Percentiles rank a stretch among this genome's conserved stretches.
phyloP scores from a whole-genome alignment of 2,329 filamentous ascomycete genomes.

The Sordariomycetes sp. region DNA sequence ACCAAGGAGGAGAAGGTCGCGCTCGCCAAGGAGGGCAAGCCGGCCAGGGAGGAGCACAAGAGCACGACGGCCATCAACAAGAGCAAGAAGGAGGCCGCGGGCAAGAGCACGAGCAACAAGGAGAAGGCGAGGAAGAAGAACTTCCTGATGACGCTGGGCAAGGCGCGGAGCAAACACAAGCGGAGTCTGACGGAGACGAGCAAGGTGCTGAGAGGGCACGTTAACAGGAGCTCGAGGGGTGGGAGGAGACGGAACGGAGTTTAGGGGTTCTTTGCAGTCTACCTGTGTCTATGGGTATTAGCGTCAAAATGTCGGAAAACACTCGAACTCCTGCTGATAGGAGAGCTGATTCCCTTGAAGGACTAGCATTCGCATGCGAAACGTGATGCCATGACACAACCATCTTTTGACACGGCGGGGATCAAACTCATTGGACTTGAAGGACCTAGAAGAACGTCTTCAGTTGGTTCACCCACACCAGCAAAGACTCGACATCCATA shows the following conservation, averaged over 20 bases:
- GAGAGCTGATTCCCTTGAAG: no score
- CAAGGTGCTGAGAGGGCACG: slow-evolving; percentile 71
- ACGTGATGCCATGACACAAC: no score
- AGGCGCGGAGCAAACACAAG: slow-evolving; percentile 94
- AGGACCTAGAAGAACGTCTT: no score
- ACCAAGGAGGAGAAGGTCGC: slow-evolving; percentile 87
- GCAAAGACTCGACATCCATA: no score
- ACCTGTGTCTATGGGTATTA: no score
- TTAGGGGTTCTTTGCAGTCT: background rate
- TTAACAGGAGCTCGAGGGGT: slow-evolving; percentile 74
- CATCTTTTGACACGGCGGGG: no score
- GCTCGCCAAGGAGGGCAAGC: slow-evolving; percentile 73
- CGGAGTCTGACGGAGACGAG: slow-evolving; percentile 80
- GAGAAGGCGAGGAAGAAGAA: slow-evolving; percentile 98
- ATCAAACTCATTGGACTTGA: no score
- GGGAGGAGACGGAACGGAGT: slow-evolving; percentile 66
- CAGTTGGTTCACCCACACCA: no score
- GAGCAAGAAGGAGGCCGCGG: slow-evolving; percentile 77
- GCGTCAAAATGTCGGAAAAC: no score
- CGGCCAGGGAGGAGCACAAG: slow-evolving; percentile 71
- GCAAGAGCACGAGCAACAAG: slow-evolving; percentile 94
- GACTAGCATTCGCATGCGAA: no score
- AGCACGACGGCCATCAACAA: slow-evolving; percentile 75
- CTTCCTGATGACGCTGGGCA: slow-evolving; percentile 94
- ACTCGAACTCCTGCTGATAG: no score